Conservation (phyloP, 2,329 filamentous ascomycete genomes). For the Penicillium palitans region DNA sequence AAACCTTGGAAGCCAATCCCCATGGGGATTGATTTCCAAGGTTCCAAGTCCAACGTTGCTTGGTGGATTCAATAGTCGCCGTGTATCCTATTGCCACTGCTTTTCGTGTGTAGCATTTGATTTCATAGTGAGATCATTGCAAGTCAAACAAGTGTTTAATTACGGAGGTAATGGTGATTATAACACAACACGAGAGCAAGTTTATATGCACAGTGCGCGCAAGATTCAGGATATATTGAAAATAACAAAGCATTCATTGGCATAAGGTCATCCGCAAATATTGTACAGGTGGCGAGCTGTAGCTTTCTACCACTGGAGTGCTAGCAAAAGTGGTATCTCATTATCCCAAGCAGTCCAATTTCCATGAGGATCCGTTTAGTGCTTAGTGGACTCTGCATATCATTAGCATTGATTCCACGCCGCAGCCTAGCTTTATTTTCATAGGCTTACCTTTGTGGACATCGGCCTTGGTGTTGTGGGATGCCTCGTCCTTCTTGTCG, state of each 20-base stretch:
- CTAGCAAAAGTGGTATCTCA: constrained; percentile 3
- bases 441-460: constrained; percentile 9
- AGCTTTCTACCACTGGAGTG: neutral
- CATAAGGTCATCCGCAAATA: neutral
- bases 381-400: constrained; percentile 8
- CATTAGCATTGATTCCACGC: neutral
- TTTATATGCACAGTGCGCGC: neutral
- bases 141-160: neutral
- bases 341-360: neutral
- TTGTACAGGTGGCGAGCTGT: neutral
- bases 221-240: neutral
- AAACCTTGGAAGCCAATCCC: too few species aligned
- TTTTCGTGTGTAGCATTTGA: neutral
- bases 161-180: neutral
- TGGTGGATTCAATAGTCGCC: neutral
- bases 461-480: constrained; percentile 44
- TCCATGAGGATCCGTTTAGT: neutral
- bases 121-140: too few species aligned
- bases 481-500: constrained; percentile 55
- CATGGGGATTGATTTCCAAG: too few species aligned
- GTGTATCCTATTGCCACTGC: neutral
- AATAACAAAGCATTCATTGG: neutral
- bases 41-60: neutral
- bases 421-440: fast-evolving
- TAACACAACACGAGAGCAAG: neutral